Conservation (phyloP, 441 rosid species). For the Melastoma candidum region DNA sequence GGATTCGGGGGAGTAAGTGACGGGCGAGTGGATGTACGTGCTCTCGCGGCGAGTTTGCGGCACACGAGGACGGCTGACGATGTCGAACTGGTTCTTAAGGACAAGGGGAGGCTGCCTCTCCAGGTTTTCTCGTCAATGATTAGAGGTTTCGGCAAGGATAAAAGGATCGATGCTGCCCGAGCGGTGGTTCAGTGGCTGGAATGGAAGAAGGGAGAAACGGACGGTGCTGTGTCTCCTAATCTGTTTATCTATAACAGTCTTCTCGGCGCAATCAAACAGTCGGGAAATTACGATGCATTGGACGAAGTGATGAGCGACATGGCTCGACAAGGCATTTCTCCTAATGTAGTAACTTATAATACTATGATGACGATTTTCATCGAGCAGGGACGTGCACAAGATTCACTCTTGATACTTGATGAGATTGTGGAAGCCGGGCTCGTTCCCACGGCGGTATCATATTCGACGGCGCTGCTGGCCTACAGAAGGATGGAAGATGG, state of each 20-base stretch:
- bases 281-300: conserved; percentile 30
- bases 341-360: conserved; percentile 67
- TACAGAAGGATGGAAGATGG: conserved; percentile 75
- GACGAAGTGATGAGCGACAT: conserved; percentile 54
- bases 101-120: conserved; percentile 49
- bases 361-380: conserved; percentile 59
- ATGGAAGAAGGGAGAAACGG: conserved; percentile 53
- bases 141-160: conserved; percentile 61
- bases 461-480: conserved; percentile 69
- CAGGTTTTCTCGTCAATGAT: conserved; percentile 60
- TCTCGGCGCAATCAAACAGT: conserved; percentile 64
- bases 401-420: conserved; percentile 56
- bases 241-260: conserved; percentile 63
- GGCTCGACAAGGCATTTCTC: conserved; percentile 49
- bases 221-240: conserved; percentile 45
- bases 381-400: conserved; percentile 38
- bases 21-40: conserved; percentile 45
- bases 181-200: conserved; percentile 80
- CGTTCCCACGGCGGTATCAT: conserved; percentile 51
- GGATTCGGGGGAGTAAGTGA: conserved; percentile 17
- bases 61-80: conserved; percentile 58
- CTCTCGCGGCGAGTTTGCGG: conserved; percentile 41
- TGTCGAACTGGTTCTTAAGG: conserved; percentile 61
- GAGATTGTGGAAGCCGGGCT: conserved; percentile 46
- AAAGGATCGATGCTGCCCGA: conserved; percentile 44